Evolutionary conservation across 2,329 filamentous ascomycete species (phyloP), one percentile per base, ranked within the genome.

Genomic region (Ophiostoma ulmi): DNA sequence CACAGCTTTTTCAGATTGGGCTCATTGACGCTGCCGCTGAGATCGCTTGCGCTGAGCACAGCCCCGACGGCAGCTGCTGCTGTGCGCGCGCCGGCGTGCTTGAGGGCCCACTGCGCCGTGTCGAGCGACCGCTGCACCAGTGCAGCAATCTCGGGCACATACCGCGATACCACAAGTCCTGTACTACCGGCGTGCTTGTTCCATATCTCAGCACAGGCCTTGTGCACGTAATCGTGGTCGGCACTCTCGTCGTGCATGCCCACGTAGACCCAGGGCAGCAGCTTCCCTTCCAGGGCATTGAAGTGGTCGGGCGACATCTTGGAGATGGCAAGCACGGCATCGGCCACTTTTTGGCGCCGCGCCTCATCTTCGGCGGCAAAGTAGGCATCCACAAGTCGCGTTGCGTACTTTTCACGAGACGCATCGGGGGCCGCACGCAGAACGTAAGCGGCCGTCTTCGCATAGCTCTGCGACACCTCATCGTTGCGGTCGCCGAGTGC

Each of bases 231-330:
- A 20, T 67, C 91, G 74, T 93, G 90, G 22, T 67, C 38, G 3
- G 65, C n/a, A 8, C n/a, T 67, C 69, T 91, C 89, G 77, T 99
- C 95, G 76, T 97, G 91, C 76, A 93, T 92, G 2, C 88, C 93
- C 38, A 98, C 84, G 77, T 96, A 99, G 1, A 94, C 86, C 75
- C 98, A 94, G 0, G 95, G 95, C 3, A 99, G 81, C 2, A 97
- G 86, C 5, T 87, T 85, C 0, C 89, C 83, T 70, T 94, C 90
- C 41, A 97, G 85, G 0, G 89, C 84, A 67, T 89, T 90, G 79
- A 98, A 97, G 67, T 92, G 89, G 79, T 99, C 95, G 3, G 93
- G 92, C 0, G 94, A 93, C 72, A 94, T 85, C 79, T 96, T 97
- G 17, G 92, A 91, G 20, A 97, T 86, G 0, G 93, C 89, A 66